phyloP scores from a whole-genome alignment of 1,139 yeast genomes.

The Pichia sp. region DNA sequence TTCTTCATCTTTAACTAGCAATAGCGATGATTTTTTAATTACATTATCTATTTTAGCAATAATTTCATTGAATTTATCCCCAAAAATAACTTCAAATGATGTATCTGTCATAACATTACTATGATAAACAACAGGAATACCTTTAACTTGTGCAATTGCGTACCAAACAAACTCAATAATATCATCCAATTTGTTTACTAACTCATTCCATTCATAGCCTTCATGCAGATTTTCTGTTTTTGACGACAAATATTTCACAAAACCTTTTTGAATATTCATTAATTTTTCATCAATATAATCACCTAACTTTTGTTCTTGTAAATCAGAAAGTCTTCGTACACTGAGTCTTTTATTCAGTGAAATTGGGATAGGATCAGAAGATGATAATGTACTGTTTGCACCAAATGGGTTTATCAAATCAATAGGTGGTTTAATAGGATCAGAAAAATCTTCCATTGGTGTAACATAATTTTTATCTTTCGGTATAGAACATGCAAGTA shows the following conservation, averaged over 20 bases:
- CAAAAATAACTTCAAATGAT: conserved; percentile 26
- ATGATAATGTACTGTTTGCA: conserved; percentile 16
- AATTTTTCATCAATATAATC: conserved; percentile 56
- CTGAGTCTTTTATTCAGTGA: not conserved
- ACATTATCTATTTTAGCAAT: not conserved
- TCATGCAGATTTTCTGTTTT: conserved; percentile 18
- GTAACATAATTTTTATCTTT: conserved; percentile 13
- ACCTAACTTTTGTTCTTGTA: conserved; percentile 58
- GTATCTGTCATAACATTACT: conserved; percentile 23
- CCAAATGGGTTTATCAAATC: conserved; percentile 29
- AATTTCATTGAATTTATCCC: not conserved
- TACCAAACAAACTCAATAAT: conserved; percentile 54
- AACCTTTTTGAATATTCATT: conserved; percentile 53
- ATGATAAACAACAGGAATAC: conserved; percentile 31
- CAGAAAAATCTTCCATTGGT: conserved; percentile 16
- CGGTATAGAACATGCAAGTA: conserved; percentile 3
- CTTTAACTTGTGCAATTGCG: conserved; percentile 34
- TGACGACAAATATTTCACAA: conserved; percentile 51
- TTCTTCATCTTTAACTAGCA: not conserved
- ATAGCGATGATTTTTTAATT: not conserved
- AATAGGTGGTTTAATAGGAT: conserved; percentile 9
- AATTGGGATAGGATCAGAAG: conserved; percentile 21
- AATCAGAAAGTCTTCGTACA: conserved; percentile 28
- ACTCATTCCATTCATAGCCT: conserved; percentile 31
- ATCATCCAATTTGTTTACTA: conserved; percentile 41